Evolutionary conservation across 2,329 filamentous ascomycete genomes (phyloP).

Genomic region (Ustilaginoidea virens): DNA sequence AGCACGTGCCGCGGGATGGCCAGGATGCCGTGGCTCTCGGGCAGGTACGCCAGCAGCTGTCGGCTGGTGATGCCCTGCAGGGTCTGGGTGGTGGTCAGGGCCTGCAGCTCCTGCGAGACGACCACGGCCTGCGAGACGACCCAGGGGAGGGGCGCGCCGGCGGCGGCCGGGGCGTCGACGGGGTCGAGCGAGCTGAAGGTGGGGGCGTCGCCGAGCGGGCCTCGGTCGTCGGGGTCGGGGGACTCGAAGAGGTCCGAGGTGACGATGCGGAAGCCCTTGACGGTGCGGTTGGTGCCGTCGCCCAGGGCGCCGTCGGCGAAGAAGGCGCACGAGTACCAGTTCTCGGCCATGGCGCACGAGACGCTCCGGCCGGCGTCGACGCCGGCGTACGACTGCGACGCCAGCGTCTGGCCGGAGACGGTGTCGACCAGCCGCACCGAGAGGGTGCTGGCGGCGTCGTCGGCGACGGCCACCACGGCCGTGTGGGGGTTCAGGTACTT

Average conservation of each 20-base stretch:
- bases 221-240: conserved; percentile 66
- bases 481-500: conserved; percentile 91
- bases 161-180: conserved; percentile 36
- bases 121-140: conserved; percentile 70
- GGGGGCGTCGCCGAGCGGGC: conserved; percentile 49
- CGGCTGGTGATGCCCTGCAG: conserved; percentile 80
- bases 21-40: conserved; percentile 57
- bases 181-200: conserved; percentile 71
- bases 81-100: conserved; percentile 75
- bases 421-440: conserved; percentile 73
- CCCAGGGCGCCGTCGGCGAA: conserved; percentile 44
- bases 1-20: conserved; percentile 66
- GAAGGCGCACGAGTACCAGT: conserved; percentile 87
- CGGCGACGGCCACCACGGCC: conserved; percentile 55
- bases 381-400: conserved; percentile 53
- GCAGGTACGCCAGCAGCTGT: conserved; percentile 65
- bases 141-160: conserved; percentile 48
- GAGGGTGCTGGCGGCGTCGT: conserved; percentile 41
- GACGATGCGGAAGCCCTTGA: conserved; percentile 76
- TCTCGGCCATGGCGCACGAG: conserved; percentile 70
- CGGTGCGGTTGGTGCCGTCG: conserved; percentile 35
- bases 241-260: conserved; percentile 88
- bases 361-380: conserved; percentile 64
- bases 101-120: conserved; percentile 61
- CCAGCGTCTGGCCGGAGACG: conserved; percentile 66